These are phyloP conservation scores for Alternaria sp. DNA, from an alignment of 2,329 filamentous ascomycete genomes.

Conservation along the genomic window DNA sequence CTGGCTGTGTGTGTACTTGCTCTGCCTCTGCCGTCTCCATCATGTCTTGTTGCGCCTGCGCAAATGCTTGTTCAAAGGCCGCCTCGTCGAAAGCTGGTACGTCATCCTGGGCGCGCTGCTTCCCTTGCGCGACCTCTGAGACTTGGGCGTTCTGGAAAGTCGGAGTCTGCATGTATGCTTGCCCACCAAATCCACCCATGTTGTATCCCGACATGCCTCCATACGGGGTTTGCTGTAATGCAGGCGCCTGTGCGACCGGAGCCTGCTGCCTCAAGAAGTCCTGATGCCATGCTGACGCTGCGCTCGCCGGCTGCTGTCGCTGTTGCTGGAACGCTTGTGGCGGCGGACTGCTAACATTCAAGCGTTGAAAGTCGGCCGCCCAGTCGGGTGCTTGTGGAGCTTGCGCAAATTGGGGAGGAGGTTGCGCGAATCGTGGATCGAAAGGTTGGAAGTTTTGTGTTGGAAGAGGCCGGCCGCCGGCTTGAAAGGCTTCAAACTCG, in stretches of 20 bases:
- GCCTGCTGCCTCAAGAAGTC: conserved; percentile 60
- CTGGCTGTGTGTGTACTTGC: conserved; percentile 20
- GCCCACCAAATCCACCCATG: conserved; percentile 35
- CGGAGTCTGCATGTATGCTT: conserved; percentile 33
- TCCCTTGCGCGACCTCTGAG: conserved; percentile 39
- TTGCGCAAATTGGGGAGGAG: conserved; percentile 45
- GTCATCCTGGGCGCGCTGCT: conserved; percentile 43
- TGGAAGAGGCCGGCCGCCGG: conserved; percentile 49
- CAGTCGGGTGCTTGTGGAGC: conserved; percentile 50
- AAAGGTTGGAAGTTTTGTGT: conserved; percentile 49
- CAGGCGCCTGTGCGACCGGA: conserved; percentile 39
- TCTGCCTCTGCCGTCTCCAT: conserved; percentile 29
- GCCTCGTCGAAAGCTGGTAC: conserved; percentile 59
- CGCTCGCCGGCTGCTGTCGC: conserved; percentile 42
- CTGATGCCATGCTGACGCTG: conserved; percentile 62
- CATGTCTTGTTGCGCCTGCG: conserved; percentile 53
- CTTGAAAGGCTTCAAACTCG: conserved; percentile 74
- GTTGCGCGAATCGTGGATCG: conserved; percentile 45
- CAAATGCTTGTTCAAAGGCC: conserved; percentile 63
- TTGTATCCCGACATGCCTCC: conserved; percentile 35
- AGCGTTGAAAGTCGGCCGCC: conserved; percentile 58
- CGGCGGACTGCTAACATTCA: conserved; percentile 50
- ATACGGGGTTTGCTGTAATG: conserved; percentile 35
- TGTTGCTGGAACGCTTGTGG: conserved; percentile 57
- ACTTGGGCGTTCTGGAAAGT: conserved; percentile 26